Evolutionary conservation across 1,284 basidiomycete genomes (phyloP).

Genomic region (Ganoderma leucocontextum): DNA sequence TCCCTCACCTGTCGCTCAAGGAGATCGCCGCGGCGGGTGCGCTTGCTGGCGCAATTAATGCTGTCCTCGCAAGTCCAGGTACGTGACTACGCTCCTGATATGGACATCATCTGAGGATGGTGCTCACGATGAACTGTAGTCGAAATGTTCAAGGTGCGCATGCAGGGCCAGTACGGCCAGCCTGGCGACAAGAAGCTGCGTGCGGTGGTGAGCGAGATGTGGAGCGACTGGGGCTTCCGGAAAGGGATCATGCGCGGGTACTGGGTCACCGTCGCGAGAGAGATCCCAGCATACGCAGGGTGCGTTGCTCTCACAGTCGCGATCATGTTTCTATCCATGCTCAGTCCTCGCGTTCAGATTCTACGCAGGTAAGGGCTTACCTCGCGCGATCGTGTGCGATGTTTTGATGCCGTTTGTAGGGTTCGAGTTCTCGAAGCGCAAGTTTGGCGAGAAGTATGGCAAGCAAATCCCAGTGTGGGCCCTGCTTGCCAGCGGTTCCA

Average conservation of each 20-base stretch:
- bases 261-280: conserved; percentile 93
- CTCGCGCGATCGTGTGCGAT: conserved; percentile 17
- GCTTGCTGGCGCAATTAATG: conserved; percentile 91
- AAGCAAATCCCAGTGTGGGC: conserved; percentile 88
- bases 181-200: conserved; percentile 81
- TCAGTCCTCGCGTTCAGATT: conserved; percentile 53
- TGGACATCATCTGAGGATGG: neutral
- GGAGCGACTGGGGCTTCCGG: conserved; percentile 83
- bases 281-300: conserved; percentile 96
- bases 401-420: conserved; percentile 50
- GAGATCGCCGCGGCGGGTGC: conserved; percentile 88
- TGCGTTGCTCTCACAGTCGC: conserved; percentile 41
- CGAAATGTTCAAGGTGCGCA: conserved; percentile 94
- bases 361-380: conserved; percentile 66
- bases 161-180: conserved; percentile 93
- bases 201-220: conserved; percentile 82
- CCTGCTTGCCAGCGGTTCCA: conserved; percentile 84
- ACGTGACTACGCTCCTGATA: conserved; percentile 29
- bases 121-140: conserved; percentile 50
- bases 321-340: neutral
- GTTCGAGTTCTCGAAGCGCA: conserved; percentile 90
- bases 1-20: conserved; percentile 79
- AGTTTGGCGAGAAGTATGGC: conserved; percentile 70
- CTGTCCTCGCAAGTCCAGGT: conserved; percentile 90
- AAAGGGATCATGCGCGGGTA: conserved; percentile 96